Evolutionary conservation across 352 stramenopile genomes (phyloP), one percentile per base, ranked within the genome.

Genomic region (Peronospora farinosa): DNA sequence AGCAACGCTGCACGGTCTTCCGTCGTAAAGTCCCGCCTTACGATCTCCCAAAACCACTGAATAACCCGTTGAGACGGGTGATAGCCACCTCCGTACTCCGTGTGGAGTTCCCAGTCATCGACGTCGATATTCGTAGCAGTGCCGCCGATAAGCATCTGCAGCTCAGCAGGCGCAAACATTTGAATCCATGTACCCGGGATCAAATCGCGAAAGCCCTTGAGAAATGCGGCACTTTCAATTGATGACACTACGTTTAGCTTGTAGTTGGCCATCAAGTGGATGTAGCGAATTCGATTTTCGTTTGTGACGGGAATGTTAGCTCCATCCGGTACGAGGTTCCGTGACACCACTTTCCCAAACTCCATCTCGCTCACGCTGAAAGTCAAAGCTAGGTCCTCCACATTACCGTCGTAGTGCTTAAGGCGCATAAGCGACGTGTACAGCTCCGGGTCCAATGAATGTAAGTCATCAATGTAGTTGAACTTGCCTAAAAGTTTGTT

Each of bases 341-440:
- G 60, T 6, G 74, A 78, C 41, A 84, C 60, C 7, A 74, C 57
- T 23, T 84, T 49, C 37, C 73, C 85, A 35, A 95, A 75, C 51
- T 91, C 86, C 54, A 77, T 78, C 40, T 92, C 71, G 13, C 52
- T 81, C 37, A 96, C 74, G n/a, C 74, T 90, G 40, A 99, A 99
- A 5, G 84, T 97, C n/a, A 99, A 72, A n/a, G 85, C 83, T 27
- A 98, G 65, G 44, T 84, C 74, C 11, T 84, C 70, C 54, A 96
- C 83, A 62, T 98, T 88, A 40, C 90, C 91, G 7, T 88, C 71
- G 52, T 96, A 97, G 27, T 84, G 88, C 61, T 98, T 98, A 8
- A 98, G 72, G 48, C 97, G 96, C 77, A 97, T 95, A 16, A 99
- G 65, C 52, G 97, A 97, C 38, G 78, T 86, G 61, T 98, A 97